A percentile compares a stretch with the other conserved stretches of the same genome.
Evolutionary conservation across 2,329 filamentous ascomycete genomes (phyloP).

Genomic region (Aspergillus chevalieri): DNA sequence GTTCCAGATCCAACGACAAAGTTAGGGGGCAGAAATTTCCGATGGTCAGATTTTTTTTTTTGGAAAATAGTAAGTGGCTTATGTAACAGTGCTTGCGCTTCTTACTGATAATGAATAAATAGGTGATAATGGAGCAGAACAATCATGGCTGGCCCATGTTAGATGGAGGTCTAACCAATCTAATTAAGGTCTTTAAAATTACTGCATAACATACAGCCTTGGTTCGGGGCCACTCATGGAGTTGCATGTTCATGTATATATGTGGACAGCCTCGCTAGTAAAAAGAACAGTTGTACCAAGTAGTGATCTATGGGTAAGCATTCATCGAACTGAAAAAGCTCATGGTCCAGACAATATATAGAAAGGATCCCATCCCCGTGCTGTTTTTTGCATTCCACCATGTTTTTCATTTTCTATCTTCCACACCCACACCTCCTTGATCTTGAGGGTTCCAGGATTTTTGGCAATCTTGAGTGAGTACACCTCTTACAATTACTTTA

Average conservation of each 20-base stretch:
- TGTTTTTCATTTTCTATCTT: neutral
- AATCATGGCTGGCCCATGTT: no score
- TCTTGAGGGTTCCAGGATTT: neutral
- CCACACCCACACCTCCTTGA: neutral
- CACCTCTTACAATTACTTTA: neutral
- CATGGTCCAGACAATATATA: neutral
- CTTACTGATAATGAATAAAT: no score
- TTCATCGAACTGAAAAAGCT: neutral
- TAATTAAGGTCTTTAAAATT: no score
- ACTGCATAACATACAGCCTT: no score
- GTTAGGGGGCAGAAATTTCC: no score
- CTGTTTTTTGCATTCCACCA: neutral
- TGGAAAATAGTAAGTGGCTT: no score
- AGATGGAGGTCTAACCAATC: no score
- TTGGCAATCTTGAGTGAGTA: neutral
- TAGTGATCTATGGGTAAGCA: neutral
- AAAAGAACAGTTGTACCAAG: neutral
- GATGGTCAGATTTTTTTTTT: no score
- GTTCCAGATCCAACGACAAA: no score
- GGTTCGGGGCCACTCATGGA: no score
- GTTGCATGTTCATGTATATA: neutral
- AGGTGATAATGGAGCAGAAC: no score
- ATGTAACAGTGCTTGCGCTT: no score
- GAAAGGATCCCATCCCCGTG: neutral
- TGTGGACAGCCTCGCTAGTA: neutral